Conservation (phyloP, 225 moss, liverwort and hornwort genomes). For the Marchantia paleacea region DNA sequence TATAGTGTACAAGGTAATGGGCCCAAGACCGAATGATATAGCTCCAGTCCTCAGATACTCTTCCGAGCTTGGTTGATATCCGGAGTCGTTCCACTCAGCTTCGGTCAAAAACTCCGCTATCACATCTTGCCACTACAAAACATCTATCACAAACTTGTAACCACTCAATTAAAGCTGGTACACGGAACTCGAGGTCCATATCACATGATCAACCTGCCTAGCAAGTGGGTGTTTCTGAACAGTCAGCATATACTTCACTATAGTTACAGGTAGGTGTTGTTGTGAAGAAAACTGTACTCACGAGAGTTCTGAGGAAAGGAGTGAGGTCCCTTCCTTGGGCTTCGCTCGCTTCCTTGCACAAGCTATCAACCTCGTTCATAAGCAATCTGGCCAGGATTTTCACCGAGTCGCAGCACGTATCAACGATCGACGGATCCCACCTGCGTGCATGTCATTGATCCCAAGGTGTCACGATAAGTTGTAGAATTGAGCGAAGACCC, state of each 20-base stretch:
- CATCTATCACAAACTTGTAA: neutral
- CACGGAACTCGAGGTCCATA: neutral
- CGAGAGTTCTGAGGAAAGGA: slow-evolving; percentile 19
- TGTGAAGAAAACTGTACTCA: slow-evolving; percentile 1
- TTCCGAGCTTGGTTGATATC: slow-evolving; percentile 27
- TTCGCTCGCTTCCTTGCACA: slow-evolving; percentile 22
- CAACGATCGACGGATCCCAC: slow-evolving; percentile 25
- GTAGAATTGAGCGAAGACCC: neutral
- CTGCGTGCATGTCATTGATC: neutral
- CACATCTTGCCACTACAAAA: slow-evolving; percentile 25
- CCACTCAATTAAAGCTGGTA: neutral
- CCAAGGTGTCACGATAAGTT: neutral
- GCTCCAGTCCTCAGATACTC: slow-evolving; percentile 25
- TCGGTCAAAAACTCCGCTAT: slow-evolving; percentile 26
- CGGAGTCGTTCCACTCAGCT: slow-evolving; percentile 27
- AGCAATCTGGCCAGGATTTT: slow-evolving; percentile 22
- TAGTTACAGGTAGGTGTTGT: neutral
- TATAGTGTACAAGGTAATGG: slow-evolving; percentile 24
- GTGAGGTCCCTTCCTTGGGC: slow-evolving; percentile 24
- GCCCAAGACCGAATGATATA: slow-evolving; percentile 27
- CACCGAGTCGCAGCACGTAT: slow-evolving; percentile 23
- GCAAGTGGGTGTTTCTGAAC: neutral
- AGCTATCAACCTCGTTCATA: slow-evolving; percentile 22
- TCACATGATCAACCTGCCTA: neutral
- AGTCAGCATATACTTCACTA: neutral